Conservation (phyloP, 2,329 filamentous ascomycete genomes). For the Falciphora oryzae region DNA sequence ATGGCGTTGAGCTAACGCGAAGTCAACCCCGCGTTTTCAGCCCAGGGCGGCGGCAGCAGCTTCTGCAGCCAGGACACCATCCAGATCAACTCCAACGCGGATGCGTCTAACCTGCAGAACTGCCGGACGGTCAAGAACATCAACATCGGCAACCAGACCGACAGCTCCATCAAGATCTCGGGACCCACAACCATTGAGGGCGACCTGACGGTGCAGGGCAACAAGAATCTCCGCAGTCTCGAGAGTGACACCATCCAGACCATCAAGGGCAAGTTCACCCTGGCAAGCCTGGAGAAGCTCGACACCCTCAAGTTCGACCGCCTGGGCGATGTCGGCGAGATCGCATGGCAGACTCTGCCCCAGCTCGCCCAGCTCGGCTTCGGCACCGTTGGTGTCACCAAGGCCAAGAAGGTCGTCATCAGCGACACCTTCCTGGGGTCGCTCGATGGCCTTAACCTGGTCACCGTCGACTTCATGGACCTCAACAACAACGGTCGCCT, state of each 20-base stretch:
- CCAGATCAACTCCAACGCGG: conserved; percentile 58
- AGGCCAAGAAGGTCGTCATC: conserved; percentile 65
- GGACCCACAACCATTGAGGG: conserved; percentile 53
- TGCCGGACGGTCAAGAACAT: conserved; percentile 67
- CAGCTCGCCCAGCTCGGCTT: conserved; percentile 45
- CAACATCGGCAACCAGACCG: conserved; percentile 51
- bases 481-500: conserved; percentile 90
- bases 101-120: conserved; percentile 50
- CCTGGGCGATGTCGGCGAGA: conserved; percentile 59
- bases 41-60: conserved; percentile 14
- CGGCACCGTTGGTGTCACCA: conserved; percentile 46
- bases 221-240: conserved; percentile 56
- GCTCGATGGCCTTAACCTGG: conserved; percentile 75
- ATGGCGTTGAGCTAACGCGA: background rate
- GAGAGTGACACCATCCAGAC: conserved; percentile 52
- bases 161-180: conserved; percentile 55
- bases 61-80: conserved; percentile 30
- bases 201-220: conserved; percentile 54
- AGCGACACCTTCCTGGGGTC: conserved; percentile 78
- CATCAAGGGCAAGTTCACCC: conserved; percentile 64
- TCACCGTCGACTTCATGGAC: conserved; percentile 64
- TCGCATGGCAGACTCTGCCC: conserved; percentile 69
- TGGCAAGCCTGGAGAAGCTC: conserved; percentile 65
- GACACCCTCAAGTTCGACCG: conserved; percentile 59
- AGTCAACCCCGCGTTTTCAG: conserved; percentile 8